Conservation (phyloP, 2,329 filamentous ascomycete genomes). For the Phaeosphaeriaceae sp. region DNA sequence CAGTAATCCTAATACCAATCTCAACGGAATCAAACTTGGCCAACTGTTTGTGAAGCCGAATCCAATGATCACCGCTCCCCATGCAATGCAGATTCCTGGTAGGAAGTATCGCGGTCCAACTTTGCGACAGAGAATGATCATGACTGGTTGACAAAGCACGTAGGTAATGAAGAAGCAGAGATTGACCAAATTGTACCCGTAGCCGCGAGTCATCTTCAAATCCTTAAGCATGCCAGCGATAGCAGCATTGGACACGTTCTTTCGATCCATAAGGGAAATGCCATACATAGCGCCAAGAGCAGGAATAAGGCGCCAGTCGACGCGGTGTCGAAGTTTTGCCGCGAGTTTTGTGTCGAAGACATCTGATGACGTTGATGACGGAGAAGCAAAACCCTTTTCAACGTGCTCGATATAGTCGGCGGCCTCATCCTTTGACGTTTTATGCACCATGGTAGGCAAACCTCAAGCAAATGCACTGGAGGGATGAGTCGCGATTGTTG, state of each 20-base stretch:
- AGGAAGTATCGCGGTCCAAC: constrained; percentile 30
- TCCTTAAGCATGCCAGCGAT: constrained; percentile 34
- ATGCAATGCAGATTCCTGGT: constrained; percentile 26
- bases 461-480: neutral
- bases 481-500: constrained; percentile 1
- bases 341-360: constrained; percentile 24
- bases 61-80: constrained; percentile 31
- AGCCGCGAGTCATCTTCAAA: constrained; percentile 22
- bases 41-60: constrained; percentile 33
- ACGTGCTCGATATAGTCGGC: constrained; percentile 25
- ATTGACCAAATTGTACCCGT: constrained; percentile 31
- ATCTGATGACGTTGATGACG: constrained; percentile 15
- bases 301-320: constrained; percentile 34
- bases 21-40: constrained; percentile 23
- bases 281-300: constrained; percentile 32
- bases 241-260: constrained; percentile 34
- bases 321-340: constrained; percentile 25
- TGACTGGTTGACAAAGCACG: constrained; percentile 29
- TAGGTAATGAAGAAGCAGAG: constrained; percentile 38
- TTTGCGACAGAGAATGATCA: constrained; percentile 27
- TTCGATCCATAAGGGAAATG: constrained; percentile 35
- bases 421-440: constrained; percentile 20
- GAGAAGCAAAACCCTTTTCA: constrained; percentile 23
- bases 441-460: constrained; percentile 16
- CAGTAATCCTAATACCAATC: constrained; percentile 24